Base-by-base conservation (phyloP, 495 filamentous ascomycete species). In the Podospora pseudoanserina region DNA sequence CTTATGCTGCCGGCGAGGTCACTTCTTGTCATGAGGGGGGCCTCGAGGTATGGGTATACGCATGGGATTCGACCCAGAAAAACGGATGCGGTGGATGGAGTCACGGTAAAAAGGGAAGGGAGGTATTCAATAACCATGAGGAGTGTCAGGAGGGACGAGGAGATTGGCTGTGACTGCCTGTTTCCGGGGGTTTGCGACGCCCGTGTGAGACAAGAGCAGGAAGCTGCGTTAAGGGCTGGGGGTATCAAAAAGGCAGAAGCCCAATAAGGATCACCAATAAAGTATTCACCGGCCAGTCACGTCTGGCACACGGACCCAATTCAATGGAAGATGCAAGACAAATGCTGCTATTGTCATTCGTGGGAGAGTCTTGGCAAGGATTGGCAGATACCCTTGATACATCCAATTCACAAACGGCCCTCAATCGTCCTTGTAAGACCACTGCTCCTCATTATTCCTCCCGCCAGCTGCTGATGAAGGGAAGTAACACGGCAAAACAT, bases 131-230 rank as follows among this genome's bases (percentile, higher is more conserved):
- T 77, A 23, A 77, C 75, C 19, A 77, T 77, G 75, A 60, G 75
- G 20, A 73, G 44, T 11, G 58, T 71, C 7, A 61, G 73, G 64
- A 62, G 72, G 0, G 72, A 70, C 3, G 65, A 67, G 2, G 64
- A 72, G 49, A 65, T 76, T 28, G 65, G 70, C 13, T 77, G 75
- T 55, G 65, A 65, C 15, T 77, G 75, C 59, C 58, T 23, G 2
- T 77, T 64, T 60, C 74, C 75, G 1, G 75, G 74, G n/a, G 74
- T 77, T 28, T 76, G 75, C 54, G 74, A 77, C 63, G 72, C 75
- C 2, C 64, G 72, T 63, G 67, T 77, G 4, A 60, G 75, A 32
- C 71, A 76, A 69, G 75, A 77, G 39, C 34, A 27, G 34, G 55
- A 62, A 23, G 59, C 11, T 32, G 59, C 61, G 6, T 7, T 16